Percentiles rank a stretch among this genome's conserved stretches.
These are phyloP conservation scores for Aschersonia sp. DNA, from an alignment of 2,329 filamentous ascomycete genomes.

Conservation along the genomic window DNA sequence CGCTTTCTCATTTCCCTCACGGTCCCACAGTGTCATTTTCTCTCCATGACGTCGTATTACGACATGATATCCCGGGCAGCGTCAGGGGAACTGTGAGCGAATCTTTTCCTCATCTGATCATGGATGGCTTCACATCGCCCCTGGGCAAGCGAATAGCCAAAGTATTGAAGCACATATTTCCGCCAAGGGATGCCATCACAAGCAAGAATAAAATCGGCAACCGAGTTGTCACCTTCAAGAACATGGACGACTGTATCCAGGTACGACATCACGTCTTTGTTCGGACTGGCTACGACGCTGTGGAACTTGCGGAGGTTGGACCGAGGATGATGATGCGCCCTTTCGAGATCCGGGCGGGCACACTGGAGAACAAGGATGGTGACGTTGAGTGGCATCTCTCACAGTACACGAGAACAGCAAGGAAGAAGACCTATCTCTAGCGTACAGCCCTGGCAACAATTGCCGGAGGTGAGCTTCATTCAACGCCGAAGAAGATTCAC, in stretches of 20 bases:
- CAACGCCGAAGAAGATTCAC: too few species aligned
- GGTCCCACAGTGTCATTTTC: conserved; percentile 71
- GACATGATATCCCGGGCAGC: conserved; percentile 83
- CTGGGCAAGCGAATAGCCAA: conserved; percentile 75
- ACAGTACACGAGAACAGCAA: conserved; percentile 84
- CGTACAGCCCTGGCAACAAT: not conserved
- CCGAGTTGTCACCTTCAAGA: conserved; percentile 85
- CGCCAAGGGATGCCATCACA: conserved; percentile 66
- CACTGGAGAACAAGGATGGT: conserved; percentile 85
- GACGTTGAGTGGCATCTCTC: conserved; percentile 95
- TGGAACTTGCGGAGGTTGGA: conserved; percentile 80
- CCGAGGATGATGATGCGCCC: conserved; percentile 94
- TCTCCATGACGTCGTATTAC: conserved; percentile 81
- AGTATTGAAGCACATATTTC: conserved; percentile 87
- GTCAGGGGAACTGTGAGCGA: conserved; percentile 81
- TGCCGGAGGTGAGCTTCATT: too few species aligned
- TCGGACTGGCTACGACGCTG: conserved; percentile 75
- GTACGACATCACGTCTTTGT: conserved; percentile 78
- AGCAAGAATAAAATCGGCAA: conserved; percentile 65
- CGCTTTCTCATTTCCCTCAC: conserved; percentile 75
- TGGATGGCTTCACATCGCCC: conserved; percentile 78
- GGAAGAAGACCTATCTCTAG: conserved; percentile 56
- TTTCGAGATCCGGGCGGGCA: conserved; percentile 86
- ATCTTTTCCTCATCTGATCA: conserved; percentile 86
- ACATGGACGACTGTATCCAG: conserved; percentile 87